Base-by-base conservation (phyloP, 2,329 filamentous ascomycete species). In the Decorospora gaudefroyi region DNA sequence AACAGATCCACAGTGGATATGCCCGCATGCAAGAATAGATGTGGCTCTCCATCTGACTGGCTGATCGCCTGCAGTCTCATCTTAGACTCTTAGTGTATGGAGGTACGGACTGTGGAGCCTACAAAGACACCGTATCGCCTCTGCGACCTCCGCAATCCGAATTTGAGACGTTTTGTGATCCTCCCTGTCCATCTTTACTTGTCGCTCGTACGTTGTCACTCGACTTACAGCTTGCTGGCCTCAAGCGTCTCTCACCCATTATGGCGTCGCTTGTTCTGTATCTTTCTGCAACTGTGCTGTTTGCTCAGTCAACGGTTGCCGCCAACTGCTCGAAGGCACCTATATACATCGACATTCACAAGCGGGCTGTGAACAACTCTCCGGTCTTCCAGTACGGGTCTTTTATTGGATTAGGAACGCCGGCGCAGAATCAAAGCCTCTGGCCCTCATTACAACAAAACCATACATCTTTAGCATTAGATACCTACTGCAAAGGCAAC, bases 331-430 rank as follows among this genome's bases (percentile, higher is more conserved):
- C 67, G 5, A 65, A 57, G 38, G 52, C 62, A 21, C 71, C 72
- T 0, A 65, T 75, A 41, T 75, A 73, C 42, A 69, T 75, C 54
- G 73, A 75, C 32, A 73, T 75, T 25, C 73, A 75, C 40, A 69
- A 67, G 45, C 62, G 73, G 36, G 67, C 61, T 10, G 72, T 75
- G n/a, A 67, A 74, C 36, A 67, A 69, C 33, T 67, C 67, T 4
- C 49, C 58, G 1, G 56, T 64, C 9, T 69, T 71, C 33, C 72
- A 74, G 42, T 75, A 75, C 62, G 73, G 73, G 33, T 70, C 72
- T 2, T 75, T 75, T 57, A 70, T 74, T 22, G 73, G 73, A 13
- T 59, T 74, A 6, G 73, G 72, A 6, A 61, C 66, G 6, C 70
- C 71, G 15, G 67, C 71, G 49, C 72, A 75, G 46, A 76, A 76